phyloP scores from a whole-genome alignment of 768 basidiomycete species.

The Podaxis rugospora region DNA sequence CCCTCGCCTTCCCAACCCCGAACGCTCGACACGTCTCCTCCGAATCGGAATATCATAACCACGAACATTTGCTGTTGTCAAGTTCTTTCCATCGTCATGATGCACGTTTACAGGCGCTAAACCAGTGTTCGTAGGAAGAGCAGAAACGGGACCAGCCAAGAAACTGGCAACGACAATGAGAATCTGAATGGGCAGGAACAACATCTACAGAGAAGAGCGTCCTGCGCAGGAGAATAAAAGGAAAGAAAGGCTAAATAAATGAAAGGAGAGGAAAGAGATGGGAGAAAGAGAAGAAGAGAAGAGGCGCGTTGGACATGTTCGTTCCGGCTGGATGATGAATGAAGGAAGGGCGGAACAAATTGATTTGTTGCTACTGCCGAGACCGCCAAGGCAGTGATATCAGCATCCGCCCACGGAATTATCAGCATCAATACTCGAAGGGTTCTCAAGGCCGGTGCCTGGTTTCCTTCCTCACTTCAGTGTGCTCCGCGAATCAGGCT shows the following conservation, averaged over 20 bases:
- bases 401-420: background rate
- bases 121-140: slow-evolving; percentile 10
- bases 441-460: too few relatives aligned
- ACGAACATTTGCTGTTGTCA: background rate
- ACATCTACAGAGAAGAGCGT: slow-evolving; percentile 20
- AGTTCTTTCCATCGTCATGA: background rate
- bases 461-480: background rate
- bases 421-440: background rate
- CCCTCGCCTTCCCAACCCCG: slow-evolving; percentile 19
- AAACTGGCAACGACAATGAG: slow-evolving; percentile 14
- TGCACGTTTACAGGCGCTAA: background rate
- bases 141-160: slow-evolving; percentile 15
- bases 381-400: background rate
- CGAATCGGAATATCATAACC: slow-evolving; percentile 21
- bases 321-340: background rate
- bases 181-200: slow-evolving; percentile 9
- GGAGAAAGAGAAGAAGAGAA: slow-evolving; percentile 1
- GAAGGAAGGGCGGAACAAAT: background rate
- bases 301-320: background rate
- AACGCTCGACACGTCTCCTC: slow-evolving; percentile 15
- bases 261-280: slow-evolving; percentile 7
- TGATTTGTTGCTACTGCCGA: background rate
- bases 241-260: slow-evolving; percentile 9
- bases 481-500: background rate
- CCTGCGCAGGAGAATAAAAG: slow-evolving; percentile 20